Conservation (phyloP, 495 filamentous ascomycete genomes). For the Thozetella sp. region DNA sequence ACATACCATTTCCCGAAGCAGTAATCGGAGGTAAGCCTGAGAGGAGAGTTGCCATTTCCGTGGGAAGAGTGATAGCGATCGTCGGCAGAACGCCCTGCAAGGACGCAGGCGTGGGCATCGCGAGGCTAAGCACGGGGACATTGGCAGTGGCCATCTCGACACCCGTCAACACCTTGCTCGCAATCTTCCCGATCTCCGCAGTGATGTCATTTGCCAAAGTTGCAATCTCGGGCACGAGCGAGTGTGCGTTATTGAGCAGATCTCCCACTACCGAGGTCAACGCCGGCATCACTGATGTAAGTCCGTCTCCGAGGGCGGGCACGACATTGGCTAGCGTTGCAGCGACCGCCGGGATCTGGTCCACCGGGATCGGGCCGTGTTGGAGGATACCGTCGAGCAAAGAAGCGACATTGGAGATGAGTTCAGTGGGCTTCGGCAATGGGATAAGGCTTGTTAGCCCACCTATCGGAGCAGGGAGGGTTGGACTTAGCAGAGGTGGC, state of each 20-base stretch:
- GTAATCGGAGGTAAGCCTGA: constrained; percentile 8
- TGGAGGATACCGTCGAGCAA: neutral
- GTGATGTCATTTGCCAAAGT: constrained; percentile 8
- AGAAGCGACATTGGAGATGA: neutral
- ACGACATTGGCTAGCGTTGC: constrained; percentile 7
- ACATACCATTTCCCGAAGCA: constrained; percentile 4
- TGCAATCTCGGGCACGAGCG: constrained; percentile 8
- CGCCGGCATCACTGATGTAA: neutral
- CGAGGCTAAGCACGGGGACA: constrained; percentile 10
- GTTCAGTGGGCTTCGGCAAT: neutral
- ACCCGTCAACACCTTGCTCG: constrained; percentile 1
- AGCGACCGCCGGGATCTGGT: constrained; percentile 4
- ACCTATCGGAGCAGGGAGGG: neutral
- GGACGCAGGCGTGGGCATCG: constrained; percentile 3
- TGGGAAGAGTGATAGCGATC: constrained; percentile 8
- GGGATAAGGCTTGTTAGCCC: neutral
- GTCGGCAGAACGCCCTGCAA: constrained; percentile 4
- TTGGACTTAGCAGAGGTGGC: neutral
- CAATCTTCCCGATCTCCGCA: constrained; percentile 6
- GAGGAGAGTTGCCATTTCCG: constrained; percentile 8
- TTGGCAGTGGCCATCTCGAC: neutral
- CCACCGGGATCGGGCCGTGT: neutral
- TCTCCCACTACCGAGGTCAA: constrained; percentile 3
- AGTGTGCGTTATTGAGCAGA: constrained; percentile 3
- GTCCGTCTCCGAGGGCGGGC: constrained; percentile 4